Base-by-base conservation (phyloP, 2,329 filamentous ascomycete genomes). In the Diaporthe sp. region DNA sequence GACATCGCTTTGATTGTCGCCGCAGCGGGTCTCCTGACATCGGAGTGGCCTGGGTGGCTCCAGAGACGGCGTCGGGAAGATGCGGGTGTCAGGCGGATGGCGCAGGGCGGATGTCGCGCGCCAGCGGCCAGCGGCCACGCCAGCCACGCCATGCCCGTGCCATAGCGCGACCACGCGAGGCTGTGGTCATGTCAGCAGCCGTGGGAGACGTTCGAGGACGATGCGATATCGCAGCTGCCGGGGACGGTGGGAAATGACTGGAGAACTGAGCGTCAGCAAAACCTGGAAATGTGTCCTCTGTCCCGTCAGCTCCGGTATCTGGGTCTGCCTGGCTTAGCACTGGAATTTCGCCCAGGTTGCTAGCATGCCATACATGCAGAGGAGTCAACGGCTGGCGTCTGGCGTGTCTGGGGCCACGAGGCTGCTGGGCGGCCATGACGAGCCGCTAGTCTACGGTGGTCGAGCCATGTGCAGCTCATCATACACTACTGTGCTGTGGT, bases 141-240 rank as follows among this genome's bases (percentile, higher is more conserved):
- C 31, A 68, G 44, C 63, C 63, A 68, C 25, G 63, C 63, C 63
- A 68, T 51, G 42, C 17, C 44, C 44, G 44, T 68, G 75, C 53
- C 42, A 47, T 65, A 15, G 60, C 60, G 61, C 61, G 31, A 28
- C 58, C 67, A 57, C 44, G 72, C 75, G 51, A 76, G 75, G 75
- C 75, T 76, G 75, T 61, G 68, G 71, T 28, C 47, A 51, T 60
- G 53, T 28, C 51, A 44, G 42, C 25, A 47, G 13, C 4, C 17
- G 49, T 12, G 31, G 47, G 22, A 10, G 60, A 39, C 49, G 42
- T 55, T n/a, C 12, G 49, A 37, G 51, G 42, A 49, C 17, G 22
- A 47, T 72, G 75, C 75, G 75, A 76, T 72, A 72, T 76, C 75
- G 75, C 75, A 76, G 39, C 31, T 39, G 63, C 47, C 37, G 20